Conservation (phyloP, 257 asterid genomes). For the Fraxinus cuspidata region DNA sequence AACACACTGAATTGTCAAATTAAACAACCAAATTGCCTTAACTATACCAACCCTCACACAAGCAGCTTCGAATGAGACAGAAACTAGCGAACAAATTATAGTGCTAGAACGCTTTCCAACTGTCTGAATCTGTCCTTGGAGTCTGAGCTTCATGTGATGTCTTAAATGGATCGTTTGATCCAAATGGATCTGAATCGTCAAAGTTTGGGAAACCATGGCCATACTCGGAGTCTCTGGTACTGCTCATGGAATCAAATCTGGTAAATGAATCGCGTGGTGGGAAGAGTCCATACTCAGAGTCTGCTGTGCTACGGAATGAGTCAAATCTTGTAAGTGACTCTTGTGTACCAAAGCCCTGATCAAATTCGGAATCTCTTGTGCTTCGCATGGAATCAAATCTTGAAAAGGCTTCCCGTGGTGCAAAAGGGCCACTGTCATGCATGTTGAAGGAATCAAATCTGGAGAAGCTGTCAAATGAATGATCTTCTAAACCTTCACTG, state of each 20-base stretch:
- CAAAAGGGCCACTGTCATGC: constrained; percentile 55
- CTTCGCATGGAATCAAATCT: constrained; percentile 86
- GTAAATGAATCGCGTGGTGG: constrained; percentile 41
- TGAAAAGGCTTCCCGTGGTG: constrained; percentile 56
- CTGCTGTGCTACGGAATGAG: constrained; percentile 81
- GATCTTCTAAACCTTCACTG: constrained; percentile 49
- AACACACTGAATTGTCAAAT: constrained; percentile 23
- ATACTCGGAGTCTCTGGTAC: constrained; percentile 52
- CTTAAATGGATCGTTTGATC: constrained; percentile 65
- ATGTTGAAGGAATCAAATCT: constrained; percentile 66
- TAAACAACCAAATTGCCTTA: constrained; percentile 27
- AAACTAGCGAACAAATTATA: not conserved
- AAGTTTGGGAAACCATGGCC: constrained; percentile 57
- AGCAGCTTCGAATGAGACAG: constrained; percentile 24
- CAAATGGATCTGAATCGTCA: constrained; percentile 82
- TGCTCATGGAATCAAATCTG: constrained; percentile 61
- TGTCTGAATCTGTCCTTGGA: constrained; percentile 67
- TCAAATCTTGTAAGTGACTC: constrained; percentile 68
- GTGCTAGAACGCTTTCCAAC: constrained; percentile 80
- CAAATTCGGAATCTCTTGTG: constrained; percentile 70
- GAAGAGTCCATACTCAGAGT: constrained; percentile 59
- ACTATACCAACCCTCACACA: constrained; percentile 25
- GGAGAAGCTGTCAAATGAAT: constrained; percentile 55
- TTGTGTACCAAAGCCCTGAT: constrained; percentile 57
- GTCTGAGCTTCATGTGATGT: constrained; percentile 63